These are phyloP conservation scores for Penicillium argentinense DNA, from an alignment of 495 filamentous ascomycete species.

Conservation along the genomic window DNA sequence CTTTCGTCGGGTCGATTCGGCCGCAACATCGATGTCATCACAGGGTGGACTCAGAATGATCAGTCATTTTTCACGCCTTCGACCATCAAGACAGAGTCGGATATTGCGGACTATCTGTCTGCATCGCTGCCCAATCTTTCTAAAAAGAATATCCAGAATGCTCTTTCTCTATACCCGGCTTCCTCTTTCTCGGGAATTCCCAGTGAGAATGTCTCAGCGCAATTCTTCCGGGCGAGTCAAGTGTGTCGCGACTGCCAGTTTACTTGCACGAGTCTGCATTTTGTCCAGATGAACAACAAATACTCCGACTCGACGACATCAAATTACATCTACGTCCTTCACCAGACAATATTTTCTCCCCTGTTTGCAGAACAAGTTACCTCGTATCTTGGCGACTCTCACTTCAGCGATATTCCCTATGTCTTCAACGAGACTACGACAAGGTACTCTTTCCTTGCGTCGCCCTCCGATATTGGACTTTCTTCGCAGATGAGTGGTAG, in stretches of 20 bases:
- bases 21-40: constrained; percentile 12
- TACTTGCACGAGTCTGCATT: constrained; percentile 5
- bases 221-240: constrained; percentile 14
- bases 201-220: constrained; percentile 3
- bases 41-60: constrained; percentile 15
- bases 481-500: constrained; percentile 12
- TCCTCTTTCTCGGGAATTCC: constrained; percentile 1
- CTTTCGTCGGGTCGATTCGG: constrained; percentile 13
- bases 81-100: not conserved
- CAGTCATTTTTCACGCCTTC: constrained; percentile 8
- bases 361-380: not conserved
- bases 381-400: constrained; percentile 6
- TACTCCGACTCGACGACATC: constrained; percentile 4
- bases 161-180: constrained; percentile 10
- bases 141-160: constrained; percentile 3
- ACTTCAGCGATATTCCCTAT: constrained; percentile 18
- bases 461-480: constrained; percentile 3
- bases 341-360: constrained; percentile 12
- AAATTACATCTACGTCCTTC: constrained; percentile 14
- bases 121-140: constrained; percentile 2
- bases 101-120: not conserved
- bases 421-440: constrained; percentile 16
- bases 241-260: constrained; percentile 9
- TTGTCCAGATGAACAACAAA: constrained; percentile 13
- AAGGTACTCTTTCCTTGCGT: constrained; percentile 2